phyloP scores from a whole-genome alignment of 2,329 filamentous ascomycete species.

The Pestalotiopsis sp. region DNA sequence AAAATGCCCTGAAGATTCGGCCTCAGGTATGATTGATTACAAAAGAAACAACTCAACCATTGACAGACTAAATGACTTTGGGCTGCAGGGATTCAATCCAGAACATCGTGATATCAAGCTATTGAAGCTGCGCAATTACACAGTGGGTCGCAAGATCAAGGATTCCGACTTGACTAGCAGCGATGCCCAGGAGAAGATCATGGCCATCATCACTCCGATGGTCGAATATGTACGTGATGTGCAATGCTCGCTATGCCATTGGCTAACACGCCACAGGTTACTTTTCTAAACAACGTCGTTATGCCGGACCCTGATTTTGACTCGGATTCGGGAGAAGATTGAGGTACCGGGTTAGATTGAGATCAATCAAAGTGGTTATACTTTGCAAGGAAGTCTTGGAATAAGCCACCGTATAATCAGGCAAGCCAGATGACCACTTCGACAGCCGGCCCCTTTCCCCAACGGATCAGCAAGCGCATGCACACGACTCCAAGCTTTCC shows the following conservation, averaged over 20 bases:
- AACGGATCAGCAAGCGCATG: neutral
- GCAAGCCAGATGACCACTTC: neutral
- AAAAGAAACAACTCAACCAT: neutral
- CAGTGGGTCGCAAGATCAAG: constrained; percentile 65
- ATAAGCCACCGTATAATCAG: neutral
- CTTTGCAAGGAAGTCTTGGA: too few relatives aligned
- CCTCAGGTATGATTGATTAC: constrained; percentile 66
- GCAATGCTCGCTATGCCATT: neutral
- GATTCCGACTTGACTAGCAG: constrained; percentile 66
- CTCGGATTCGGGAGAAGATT: constrained; percentile 41
- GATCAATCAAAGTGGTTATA: constrained; percentile 15
- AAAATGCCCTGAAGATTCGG: constrained; percentile 79
- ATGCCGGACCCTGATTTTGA: constrained; percentile 65
- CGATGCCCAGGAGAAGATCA: constrained; percentile 66
- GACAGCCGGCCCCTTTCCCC: neutral
- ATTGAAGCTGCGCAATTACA: constrained; percentile 79
- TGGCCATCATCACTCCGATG: constrained; percentile 66
- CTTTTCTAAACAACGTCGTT: constrained; percentile 71
- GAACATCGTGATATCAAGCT: constrained; percentile 80
- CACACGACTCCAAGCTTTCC: neutral
- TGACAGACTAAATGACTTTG: neutral
- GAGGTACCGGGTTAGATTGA: constrained; percentile 32
- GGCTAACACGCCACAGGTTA: constrained; percentile 49
- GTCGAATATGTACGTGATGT: constrained; percentile 73
- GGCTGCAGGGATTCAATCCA: constrained; percentile 68